A percentile compares a stretch with the other conserved stretches of the same genome.
Conservation (phyloP, 2,329 filamentous ascomycete genomes). For the Claviceps sp. region DNA sequence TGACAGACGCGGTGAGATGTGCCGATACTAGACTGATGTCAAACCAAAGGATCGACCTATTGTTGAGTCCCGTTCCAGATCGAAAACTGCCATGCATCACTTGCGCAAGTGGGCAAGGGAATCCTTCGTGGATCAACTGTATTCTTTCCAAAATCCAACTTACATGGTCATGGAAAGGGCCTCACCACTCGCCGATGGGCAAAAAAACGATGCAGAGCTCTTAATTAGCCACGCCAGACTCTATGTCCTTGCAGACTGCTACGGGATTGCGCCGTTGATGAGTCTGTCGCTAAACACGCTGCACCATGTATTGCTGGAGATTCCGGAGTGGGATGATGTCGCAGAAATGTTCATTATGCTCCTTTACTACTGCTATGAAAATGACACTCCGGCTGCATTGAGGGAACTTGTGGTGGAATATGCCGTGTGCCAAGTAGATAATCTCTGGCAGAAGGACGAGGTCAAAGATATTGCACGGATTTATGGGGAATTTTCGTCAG, state of each 20-base stretch:
- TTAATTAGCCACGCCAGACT: not conserved
- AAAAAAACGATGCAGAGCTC: not conserved
- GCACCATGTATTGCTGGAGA: not conserved
- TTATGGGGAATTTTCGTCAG: too few relatives aligned
- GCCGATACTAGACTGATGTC: not conserved
- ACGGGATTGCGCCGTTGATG: not conserved
- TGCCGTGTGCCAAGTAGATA: too few relatives aligned
- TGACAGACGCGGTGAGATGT: too few relatives aligned
- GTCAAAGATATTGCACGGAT: too few relatives aligned
- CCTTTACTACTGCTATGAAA: too few relatives aligned
- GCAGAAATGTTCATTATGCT: not conserved
- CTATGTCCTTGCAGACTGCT: not conserved
- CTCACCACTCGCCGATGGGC: not conserved
- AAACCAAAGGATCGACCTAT: not conserved
- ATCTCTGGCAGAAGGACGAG: too few relatives aligned
- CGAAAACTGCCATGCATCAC: not conserved
- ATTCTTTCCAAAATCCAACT: not conserved
- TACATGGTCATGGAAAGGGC: not conserved
- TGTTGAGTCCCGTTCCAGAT: not conserved
- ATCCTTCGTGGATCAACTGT: not conserved
- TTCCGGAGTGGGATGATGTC: not conserved
- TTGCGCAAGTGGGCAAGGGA: not conserved
- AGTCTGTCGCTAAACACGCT: not conserved
- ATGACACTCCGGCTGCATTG: too few relatives aligned
- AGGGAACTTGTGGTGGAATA: too few relatives aligned